Base-by-base conservation (phyloP, 1,284 basidiomycete genomes). In the Boletus holoroseus region DNA sequence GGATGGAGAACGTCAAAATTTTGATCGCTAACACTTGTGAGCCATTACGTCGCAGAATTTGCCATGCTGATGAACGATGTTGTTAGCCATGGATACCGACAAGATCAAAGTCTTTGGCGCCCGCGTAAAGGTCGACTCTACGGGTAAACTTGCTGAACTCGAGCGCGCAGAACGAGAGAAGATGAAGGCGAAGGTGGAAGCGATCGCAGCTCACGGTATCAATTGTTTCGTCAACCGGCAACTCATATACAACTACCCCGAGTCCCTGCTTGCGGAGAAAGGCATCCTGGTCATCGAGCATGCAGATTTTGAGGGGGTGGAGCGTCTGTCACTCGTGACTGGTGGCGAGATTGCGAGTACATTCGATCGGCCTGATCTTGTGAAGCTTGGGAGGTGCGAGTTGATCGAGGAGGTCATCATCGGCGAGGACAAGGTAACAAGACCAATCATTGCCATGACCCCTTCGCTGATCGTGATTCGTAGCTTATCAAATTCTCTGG, bases 81-180 rank as follows among this genome's bases (percentile, higher is more conserved):
- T 39, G 39, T 24, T 57, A 94, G 91, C 94, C 7, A 98, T 99
- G 96, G 95, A 99, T 74, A 99, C 96, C 28, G 96, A 99, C 75
- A 99, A 99, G 75, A 96, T 99, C 76, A 99, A 99, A 74, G 89
- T 99, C 51, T 99, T 99, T 63, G 96, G 95, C 46, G 95, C 96
- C 0, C 83, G 94, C 27, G 86, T 99, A 48, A 92, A 94, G 68
- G 95, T 99, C 12, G 94, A 98, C 62, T 81, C 91, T 30, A 97
- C 96, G 1, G 89, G 93, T 51, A 96, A 99, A 74, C 82, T 99
- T 5, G 96, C 96, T 22, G 96, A 99, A 70, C 83, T 99, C 7
- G 96, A 99, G 72, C 85, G 94, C 13, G 95, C 95, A 6, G 95
- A 98, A 73, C 79, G 85, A 64, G 95, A 98, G 74, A 99, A 99